These are phyloP conservation scores for Fragaria ananassa DNA, from an alignment of 306 rosid species.

Conservation along the genomic window DNA sequence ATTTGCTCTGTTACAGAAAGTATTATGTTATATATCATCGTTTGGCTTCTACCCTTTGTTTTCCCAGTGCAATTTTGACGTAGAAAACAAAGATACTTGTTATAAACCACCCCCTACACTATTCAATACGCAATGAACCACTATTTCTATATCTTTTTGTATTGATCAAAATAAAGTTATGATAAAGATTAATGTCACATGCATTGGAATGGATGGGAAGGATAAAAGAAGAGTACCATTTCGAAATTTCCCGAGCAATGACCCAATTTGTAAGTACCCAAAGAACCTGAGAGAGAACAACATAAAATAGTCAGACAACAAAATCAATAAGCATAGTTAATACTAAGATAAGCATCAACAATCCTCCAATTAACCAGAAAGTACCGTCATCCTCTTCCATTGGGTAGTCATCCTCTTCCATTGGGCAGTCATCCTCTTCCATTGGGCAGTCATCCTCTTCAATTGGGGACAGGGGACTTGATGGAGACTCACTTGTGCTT, in stretches of 20 bases:
- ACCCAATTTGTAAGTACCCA: conserved; percentile 38
- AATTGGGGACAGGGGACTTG: conserved; percentile 55
- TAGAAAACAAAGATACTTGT: background rate
- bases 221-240: conserved; percentile 44
- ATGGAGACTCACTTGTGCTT: conserved; percentile 43
- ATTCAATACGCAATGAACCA: background rate
- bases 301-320: conserved; percentile 26
- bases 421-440: too few relatives aligned
- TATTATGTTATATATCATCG: background rate
- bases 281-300: conserved; percentile 51
- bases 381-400: conserved; percentile 32
- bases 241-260: conserved; percentile 35
- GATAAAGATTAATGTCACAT: background rate
- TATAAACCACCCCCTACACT: background rate
- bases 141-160: background rate
- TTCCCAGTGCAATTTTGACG: background rate
- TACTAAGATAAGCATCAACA: conserved; percentile 15
- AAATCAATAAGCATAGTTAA: conserved; percentile 16
- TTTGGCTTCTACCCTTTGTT: background rate
- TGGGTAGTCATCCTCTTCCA: conserved; percentile 37
- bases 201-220: background rate
- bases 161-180: background rate
- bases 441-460: conserved; percentile 41
- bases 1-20: background rate
- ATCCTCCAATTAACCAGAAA: conserved; percentile 25